phyloP scores from a whole-genome alignment of 2,329 filamentous ascomycete species.

The Neocucurbitaria cava region DNA sequence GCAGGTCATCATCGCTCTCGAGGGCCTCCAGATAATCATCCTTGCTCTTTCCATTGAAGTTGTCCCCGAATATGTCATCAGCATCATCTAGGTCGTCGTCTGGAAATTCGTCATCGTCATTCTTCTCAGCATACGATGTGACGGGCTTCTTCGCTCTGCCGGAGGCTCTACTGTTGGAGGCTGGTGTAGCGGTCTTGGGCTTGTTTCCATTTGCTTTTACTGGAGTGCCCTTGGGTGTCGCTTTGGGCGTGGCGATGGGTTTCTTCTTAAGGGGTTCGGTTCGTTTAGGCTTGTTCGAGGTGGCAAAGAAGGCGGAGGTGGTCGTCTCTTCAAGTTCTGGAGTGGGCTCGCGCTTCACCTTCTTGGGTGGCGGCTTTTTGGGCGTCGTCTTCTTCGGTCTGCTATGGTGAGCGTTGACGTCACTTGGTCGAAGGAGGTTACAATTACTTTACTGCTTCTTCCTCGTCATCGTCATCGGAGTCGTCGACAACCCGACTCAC shows the following conservation, averaged over 20 bases:
- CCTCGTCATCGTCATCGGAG: slow-evolving; percentile 69
- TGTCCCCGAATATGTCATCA: slow-evolving; percentile 85
- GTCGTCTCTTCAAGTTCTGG: slow-evolving; percentile 64
- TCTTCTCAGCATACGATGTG: slow-evolving; percentile 60
- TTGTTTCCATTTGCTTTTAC: slow-evolving; percentile 41
- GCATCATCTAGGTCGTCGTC: slow-evolving; percentile 61
- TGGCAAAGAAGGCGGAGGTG: slow-evolving; percentile 68
- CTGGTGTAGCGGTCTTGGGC: slow-evolving; percentile 43
- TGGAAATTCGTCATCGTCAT: slow-evolving; percentile 64
- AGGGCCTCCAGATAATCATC: slow-evolving; percentile 70
- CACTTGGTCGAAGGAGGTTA: background rate
- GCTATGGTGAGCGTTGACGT: slow-evolving; percentile 29
- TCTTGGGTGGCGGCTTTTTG: slow-evolving; percentile 67
- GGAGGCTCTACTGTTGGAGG: slow-evolving; percentile 46
- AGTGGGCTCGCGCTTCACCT: slow-evolving; percentile 57
- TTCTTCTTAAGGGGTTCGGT: slow-evolving; percentile 53
- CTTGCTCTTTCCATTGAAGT: slow-evolving; percentile 69
- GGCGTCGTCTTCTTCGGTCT: slow-evolving; percentile 54
- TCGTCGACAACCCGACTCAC: slow-evolving; percentile 68
- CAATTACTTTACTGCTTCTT: slow-evolving; percentile 42
- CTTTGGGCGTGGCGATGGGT: slow-evolving; percentile 34
- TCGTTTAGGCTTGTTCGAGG: slow-evolving; percentile 63
- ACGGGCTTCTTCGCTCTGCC: slow-evolving; percentile 52
- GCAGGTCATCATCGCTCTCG: slow-evolving; percentile 40
- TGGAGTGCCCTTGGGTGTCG: slow-evolving; percentile 48